Evolutionary conservation across 2,329 filamentous ascomycete species (phyloP).

Genomic region (Amesomyces nigricolor): DNA sequence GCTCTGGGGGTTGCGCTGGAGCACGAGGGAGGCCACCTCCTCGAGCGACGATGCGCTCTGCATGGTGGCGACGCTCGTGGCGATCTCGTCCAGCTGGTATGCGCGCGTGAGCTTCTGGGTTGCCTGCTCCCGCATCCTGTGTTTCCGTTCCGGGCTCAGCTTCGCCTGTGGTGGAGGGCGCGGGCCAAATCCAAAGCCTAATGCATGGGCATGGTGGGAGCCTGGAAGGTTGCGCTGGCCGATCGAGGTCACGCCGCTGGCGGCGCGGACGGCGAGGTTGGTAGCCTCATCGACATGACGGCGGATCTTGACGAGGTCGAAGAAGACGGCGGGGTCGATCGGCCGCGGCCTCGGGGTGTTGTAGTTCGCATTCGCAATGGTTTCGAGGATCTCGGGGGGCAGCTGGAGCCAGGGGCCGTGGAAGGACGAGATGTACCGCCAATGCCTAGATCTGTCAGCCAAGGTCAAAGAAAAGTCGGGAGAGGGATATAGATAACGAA

Average conservation of each 20-base stretch:
- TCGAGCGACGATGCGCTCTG: slow-evolving; percentile 72
- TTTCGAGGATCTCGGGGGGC: slow-evolving; percentile 71
- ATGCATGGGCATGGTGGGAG: slow-evolving; percentile 33
- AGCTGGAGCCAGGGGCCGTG: slow-evolving; percentile 80
- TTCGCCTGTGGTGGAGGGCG: slow-evolving; percentile 54
- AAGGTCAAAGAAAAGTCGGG: not conserved
- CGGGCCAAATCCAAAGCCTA: slow-evolving; percentile 47
- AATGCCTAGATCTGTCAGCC: slow-evolving; percentile 54
- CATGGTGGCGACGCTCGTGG: slow-evolving; percentile 77
- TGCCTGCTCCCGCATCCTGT: slow-evolving; percentile 74
- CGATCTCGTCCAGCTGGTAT: slow-evolving; percentile 77
- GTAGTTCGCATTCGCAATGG: slow-evolving; percentile 73
- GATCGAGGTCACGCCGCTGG: slow-evolving; percentile 64
- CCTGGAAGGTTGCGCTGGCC: slow-evolving; percentile 51
- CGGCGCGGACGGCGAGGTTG: slow-evolving; percentile 69
- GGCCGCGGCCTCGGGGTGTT: slow-evolving; percentile 68
- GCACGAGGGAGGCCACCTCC: slow-evolving; percentile 66
- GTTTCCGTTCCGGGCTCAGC: slow-evolving; percentile 69
- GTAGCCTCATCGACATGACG: slow-evolving; percentile 75
- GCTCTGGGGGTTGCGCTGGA: slow-evolving; percentile 63
- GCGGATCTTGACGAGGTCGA: slow-evolving; percentile 77
- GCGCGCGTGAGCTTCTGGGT: slow-evolving; percentile 71
- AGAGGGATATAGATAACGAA: not conserved
- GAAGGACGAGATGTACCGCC: slow-evolving; percentile 78
- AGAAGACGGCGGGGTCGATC: slow-evolving; percentile 75